phyloP scores from a whole-genome alignment of 305 asterid species.

The Stenogyne calaminthoides region DNA sequence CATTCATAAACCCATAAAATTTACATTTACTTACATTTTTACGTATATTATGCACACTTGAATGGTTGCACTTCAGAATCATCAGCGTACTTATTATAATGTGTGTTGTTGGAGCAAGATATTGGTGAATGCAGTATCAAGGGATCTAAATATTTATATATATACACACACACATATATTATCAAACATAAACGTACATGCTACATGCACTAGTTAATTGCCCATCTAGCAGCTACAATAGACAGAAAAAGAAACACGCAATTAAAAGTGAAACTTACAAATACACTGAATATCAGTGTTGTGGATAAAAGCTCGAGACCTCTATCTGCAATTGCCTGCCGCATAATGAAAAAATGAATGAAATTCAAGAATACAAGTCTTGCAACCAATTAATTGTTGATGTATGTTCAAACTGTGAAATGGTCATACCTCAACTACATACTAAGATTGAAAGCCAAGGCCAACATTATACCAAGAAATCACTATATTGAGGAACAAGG shows the following conservation, averaged over 20 bases:
- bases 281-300: constrained; percentile 61
- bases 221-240: background rate
- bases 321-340: constrained; percentile 92
- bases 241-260: constrained; percentile 13
- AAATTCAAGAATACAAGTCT: background rate
- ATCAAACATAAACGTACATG: background rate
- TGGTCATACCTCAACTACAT: background rate
- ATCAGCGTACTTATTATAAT: background rate
- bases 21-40: background rate
- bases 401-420: background rate
- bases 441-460: background rate
- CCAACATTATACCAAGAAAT: background rate
- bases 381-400: background rate
- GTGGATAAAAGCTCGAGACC: constrained; percentile 90
- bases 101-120: constrained; percentile 6
- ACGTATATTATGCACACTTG: constrained; percentile 11
- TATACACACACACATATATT: background rate
- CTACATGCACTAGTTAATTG: background rate
- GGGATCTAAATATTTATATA: background rate
- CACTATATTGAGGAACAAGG: background rate
- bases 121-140: constrained; percentile 17
- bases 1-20: background rate
- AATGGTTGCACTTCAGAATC: background rate
- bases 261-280: constrained; percentile 54
- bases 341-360: constrained; percentile 9